Conservation (phyloP, 208 protist genomes). For the Tritrichomonas foetus region DNA sequence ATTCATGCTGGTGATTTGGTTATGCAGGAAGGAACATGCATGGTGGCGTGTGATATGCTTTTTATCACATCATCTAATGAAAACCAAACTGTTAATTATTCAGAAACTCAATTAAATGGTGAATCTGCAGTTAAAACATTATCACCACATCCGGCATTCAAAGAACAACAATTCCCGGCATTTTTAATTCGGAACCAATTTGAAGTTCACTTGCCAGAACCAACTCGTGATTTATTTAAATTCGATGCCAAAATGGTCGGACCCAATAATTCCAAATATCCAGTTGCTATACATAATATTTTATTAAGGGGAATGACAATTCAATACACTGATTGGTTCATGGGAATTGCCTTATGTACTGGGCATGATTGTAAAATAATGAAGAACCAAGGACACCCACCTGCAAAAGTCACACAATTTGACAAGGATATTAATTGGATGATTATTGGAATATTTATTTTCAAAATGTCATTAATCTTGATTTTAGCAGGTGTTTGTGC, state of each 20-base stretch:
- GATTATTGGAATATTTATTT: neutral
- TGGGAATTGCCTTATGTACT: neutral
- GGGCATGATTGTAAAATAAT: slow-evolving; percentile 47
- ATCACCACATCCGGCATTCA: neutral
- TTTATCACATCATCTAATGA: slow-evolving; percentile 41
- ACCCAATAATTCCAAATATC: neutral
- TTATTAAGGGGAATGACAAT: neutral
- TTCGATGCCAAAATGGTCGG: slow-evolving; percentile 34
- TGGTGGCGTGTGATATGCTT: slow-evolving; percentile 42
- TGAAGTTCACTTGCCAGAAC: slow-evolving; percentile 24
- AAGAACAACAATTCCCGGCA: neutral
- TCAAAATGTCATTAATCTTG: neutral
- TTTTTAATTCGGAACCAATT: neutral
- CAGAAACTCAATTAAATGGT: slow-evolving; percentile 40
- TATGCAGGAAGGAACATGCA: neutral
- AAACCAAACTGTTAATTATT: slow-evolving; percentile 40
- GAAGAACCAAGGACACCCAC: neutral
- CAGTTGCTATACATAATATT: neutral
- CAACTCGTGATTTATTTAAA: slow-evolving; percentile 14
- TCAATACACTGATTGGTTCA: neutral
- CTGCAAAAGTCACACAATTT: neutral
- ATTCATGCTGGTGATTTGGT: slow-evolving; percentile 44
- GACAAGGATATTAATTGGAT: neutral
- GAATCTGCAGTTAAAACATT: slow-evolving; percentile 10
- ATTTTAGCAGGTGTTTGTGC: neutral